Percentiles rank a stretch among this genome's conserved stretches.
phyloP scores from a whole-genome alignment of 352 stramenopile species.

The Phytophthora fragariaefolia region DNA sequence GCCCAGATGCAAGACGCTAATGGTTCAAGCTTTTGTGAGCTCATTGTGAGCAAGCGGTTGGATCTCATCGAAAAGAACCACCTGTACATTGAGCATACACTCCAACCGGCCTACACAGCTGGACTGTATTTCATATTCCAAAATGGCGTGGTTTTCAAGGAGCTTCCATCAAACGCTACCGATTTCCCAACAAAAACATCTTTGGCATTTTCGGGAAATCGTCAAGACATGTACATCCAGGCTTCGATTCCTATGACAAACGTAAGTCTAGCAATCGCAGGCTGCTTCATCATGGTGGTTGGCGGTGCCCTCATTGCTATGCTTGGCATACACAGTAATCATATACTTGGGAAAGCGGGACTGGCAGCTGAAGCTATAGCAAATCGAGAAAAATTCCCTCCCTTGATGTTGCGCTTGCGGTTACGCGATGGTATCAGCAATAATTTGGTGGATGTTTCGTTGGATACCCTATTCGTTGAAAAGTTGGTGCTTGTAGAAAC shows the following conservation, averaged over 20 bases:
- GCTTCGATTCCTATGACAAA: neutral
- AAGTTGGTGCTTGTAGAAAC: conserved; percentile 9
- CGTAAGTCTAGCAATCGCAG: neutral
- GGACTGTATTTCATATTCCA: neutral
- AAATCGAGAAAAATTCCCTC: conserved; percentile 20
- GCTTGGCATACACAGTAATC: too few relatives aligned
- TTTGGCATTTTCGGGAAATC: neutral
- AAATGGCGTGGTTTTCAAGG: neutral
- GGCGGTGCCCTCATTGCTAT: too few relatives aligned
- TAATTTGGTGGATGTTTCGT: neutral
- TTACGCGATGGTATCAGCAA: conserved; percentile 2
- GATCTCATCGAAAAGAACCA: neutral
- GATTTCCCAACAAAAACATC: neutral
- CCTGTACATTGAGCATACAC: neutral
- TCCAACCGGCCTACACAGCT: neutral
- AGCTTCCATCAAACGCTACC: neutral
- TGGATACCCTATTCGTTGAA: conserved; percentile 12
- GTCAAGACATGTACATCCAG: neutral
- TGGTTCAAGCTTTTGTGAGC: neutral
- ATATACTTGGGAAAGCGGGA: too few relatives aligned
- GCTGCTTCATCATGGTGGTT: neutral
- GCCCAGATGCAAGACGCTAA: conserved; percentile 8
- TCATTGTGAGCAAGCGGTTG: too few relatives aligned
- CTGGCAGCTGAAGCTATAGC: neutral
- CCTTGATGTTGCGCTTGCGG: conserved; percentile 8